phyloP scores from a whole-genome alignment of 2,329 filamentous ascomycete species.

The Colletotrichum cuscutae region DNA sequence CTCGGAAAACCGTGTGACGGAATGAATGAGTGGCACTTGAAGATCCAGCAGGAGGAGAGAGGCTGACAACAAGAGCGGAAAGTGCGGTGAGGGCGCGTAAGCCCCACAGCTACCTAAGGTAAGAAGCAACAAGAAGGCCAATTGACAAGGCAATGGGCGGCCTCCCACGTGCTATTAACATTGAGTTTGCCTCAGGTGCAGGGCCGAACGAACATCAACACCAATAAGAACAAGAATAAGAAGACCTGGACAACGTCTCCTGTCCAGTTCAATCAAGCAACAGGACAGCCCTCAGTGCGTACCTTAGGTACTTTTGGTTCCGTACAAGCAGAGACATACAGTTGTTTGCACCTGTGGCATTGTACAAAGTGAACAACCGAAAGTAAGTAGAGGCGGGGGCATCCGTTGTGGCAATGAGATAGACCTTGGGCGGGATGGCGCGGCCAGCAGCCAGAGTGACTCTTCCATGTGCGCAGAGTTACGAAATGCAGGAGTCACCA shows the following conservation, averaged over 20 bases:
- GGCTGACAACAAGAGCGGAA: background rate
- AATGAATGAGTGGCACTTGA: background rate
- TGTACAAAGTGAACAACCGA: background rate
- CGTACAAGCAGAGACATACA: background rate
- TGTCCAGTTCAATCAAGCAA: background rate
- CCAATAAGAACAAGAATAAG: background rate
- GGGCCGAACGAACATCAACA: background rate
- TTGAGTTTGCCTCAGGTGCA: background rate
- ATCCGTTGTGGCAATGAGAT: background rate
- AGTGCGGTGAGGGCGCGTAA: background rate
- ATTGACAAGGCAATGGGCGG: background rate
- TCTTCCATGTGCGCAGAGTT: conserved; percentile 9
- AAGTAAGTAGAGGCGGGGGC: background rate
- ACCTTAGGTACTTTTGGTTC: background rate
- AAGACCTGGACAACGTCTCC: too few relatives aligned
- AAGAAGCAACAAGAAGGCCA: background rate
- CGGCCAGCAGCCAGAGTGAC: background rate
- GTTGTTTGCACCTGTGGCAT: background rate
- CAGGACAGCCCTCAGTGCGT: background rate
- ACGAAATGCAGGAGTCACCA: conserved; percentile 5
- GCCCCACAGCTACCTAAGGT: background rate
- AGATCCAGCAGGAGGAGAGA: background rate
- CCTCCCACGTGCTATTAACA: background rate
- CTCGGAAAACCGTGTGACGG: background rate
- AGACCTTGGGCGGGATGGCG: background rate